A percentile compares a stretch with the other conserved stretches of the same genome.
phyloP scores from a whole-genome alignment of 23 red algal species.

The Pyropia yezoensis region DNA sequence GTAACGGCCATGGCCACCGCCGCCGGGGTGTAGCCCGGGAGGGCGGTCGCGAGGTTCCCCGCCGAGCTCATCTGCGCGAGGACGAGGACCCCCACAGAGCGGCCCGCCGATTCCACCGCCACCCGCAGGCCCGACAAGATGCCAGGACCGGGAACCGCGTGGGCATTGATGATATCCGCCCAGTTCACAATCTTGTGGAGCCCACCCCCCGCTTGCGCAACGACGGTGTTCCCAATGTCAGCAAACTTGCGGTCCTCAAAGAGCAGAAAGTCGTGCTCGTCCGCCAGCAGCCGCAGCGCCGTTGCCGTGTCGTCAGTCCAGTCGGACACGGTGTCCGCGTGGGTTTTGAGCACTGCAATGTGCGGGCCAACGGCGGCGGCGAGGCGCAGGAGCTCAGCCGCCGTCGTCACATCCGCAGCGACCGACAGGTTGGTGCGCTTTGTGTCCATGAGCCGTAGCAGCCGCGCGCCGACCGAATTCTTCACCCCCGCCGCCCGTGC shows the following conservation, averaged over 20 bases:
- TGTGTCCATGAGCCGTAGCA: conserved; percentile 49
- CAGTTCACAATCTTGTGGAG: conserved; percentile 63
- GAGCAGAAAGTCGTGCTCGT: conserved; percentile 67
- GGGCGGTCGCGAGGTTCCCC: conserved; percentile 64
- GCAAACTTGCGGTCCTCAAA: conserved; percentile 99
- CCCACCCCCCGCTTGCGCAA: conserved; percentile 51
- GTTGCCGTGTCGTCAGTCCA: conserved; percentile 55
- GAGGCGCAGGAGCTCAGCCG: conserved; percentile 54
- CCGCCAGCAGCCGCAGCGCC: conserved; percentile 38
- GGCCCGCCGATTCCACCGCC: conserved; percentile 17
- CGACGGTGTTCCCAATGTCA: conserved; percentile 92
- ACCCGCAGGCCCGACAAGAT: conserved; percentile 58
- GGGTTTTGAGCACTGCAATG: conserved; percentile 85
- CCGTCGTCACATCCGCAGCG: conserved; percentile 76
- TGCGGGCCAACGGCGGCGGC: conserved; percentile 68
- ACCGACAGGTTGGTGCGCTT: conserved; percentile 86
- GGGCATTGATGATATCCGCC: conserved; percentile 93
- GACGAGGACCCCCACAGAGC: conserved; percentile 55
- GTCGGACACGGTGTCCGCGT: conserved; percentile 86
- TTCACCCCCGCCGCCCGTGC: conserved; percentile 16
- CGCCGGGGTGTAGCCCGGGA: conserved; percentile 49
- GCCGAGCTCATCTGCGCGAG: conserved; percentile 90
- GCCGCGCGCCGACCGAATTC: conserved; percentile 32
- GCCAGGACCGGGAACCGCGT: conserved; percentile 76
- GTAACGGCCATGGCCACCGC: conserved; percentile 60